Conservation (phyloP, 2,329 filamentous ascomycete species). For the Colletotrichum shisoi region DNA sequence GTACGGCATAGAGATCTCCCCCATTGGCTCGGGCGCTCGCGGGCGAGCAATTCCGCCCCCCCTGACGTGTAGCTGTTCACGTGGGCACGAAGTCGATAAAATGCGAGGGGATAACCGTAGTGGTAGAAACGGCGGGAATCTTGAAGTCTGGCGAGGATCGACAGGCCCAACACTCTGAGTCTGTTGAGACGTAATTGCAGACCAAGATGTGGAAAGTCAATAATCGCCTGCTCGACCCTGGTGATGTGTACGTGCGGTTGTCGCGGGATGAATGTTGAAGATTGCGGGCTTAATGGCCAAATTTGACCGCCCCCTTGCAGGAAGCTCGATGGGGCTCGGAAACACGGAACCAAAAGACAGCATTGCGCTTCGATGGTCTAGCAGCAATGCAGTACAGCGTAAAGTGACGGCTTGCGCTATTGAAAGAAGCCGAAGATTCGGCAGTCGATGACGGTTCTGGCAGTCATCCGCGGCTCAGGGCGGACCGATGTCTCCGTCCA, state of each 20-base stretch:
- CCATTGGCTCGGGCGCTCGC: constrained; percentile 5
- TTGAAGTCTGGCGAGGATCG: constrained; percentile 22
- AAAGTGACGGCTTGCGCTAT: background rate
- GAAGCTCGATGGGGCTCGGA: background rate
- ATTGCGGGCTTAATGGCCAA: background rate
- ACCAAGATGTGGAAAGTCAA: background rate
- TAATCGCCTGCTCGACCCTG: background rate
- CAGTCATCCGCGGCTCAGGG: constrained; percentile 2
- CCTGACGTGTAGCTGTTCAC: constrained; percentile 4
- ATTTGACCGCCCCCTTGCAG: background rate
- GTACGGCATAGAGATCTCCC: background rate
- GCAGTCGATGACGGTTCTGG: background rate
- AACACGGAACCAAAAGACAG: background rate
- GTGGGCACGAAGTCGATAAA: constrained; percentile 3
- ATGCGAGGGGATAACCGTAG: constrained; percentile 8
- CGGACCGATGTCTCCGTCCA: background rate
- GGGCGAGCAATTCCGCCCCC: background rate
- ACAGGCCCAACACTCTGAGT: constrained; percentile 22
- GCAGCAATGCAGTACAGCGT: background rate
- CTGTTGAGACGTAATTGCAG: constrained; percentile 15
- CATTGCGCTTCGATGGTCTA: background rate
- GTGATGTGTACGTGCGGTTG: background rate
- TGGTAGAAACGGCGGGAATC: constrained; percentile 18
- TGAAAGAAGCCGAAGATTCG: background rate
- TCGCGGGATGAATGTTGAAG: background rate